A percentile compares a stretch with the other conserved stretches of the same genome.
Evolutionary conservation across 441 rosid genomes (phyloP).

Genomic region (Capsella rubella): DNA sequence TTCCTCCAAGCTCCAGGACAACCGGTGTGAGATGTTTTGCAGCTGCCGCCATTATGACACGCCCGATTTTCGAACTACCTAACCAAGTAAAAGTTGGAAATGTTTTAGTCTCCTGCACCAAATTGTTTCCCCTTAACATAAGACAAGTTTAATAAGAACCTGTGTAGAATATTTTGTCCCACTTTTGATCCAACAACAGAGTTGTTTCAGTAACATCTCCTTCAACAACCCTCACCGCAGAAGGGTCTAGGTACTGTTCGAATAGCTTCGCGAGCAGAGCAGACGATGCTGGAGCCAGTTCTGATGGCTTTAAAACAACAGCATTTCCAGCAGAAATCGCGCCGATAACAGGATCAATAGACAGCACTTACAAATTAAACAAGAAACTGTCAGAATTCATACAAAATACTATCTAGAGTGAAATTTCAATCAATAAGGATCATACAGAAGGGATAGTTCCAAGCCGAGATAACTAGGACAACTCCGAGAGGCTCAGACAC

Average conservation of each 20-base stretch:
- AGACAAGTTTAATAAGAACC: conserved; percentile 46
- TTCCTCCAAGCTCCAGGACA: conserved; percentile 76
- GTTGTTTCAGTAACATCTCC: conserved; percentile 68
- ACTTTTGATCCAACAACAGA: conserved; percentile 63
- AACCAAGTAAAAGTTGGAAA: conserved; percentile 14
- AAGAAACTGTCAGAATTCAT: conserved; percentile 20
- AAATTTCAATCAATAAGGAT: background rate
- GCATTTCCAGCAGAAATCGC: conserved; percentile 82
- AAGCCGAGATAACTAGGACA: conserved; percentile 79
- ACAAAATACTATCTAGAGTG: background rate
- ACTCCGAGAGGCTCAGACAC: conserved; percentile 85
- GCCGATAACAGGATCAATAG: conserved; percentile 75
- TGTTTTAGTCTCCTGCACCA: background rate
- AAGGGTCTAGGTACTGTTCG: conserved; percentile 55
- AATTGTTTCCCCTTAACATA: too few species aligned
- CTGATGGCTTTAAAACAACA: conserved; percentile 77
- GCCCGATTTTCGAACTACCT: conserved; percentile 69
- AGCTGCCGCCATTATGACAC: conserved; percentile 72
- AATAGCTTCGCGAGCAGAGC: conserved; percentile 53
- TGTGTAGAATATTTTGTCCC: conserved; percentile 80
- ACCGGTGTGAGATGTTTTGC: conserved; percentile 77
- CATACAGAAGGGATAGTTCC: conserved; percentile 87
- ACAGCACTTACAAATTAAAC: conserved; percentile 52
- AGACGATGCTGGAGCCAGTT: conserved; percentile 71
- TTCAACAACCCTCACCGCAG: conserved; percentile 59